Conservation (phyloP, 352 stramenopile species). For the Thraustochytrium striatum region DNA sequence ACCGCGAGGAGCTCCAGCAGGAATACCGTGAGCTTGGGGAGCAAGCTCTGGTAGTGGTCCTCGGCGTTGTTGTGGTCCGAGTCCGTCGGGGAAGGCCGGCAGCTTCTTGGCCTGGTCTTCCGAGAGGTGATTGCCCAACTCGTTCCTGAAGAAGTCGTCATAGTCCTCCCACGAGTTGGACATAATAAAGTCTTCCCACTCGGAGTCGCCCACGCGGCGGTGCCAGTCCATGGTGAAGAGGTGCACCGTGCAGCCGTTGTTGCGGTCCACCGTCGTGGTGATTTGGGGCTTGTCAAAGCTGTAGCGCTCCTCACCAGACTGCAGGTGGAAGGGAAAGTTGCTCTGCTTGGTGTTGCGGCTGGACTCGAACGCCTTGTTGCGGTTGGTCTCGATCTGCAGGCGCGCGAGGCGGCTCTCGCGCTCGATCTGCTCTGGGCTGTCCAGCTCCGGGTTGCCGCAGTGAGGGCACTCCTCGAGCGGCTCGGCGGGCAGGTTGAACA, state of each 20-base stretch:
- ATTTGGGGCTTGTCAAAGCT: slow-evolving; percentile 1
- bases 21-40: not conserved
- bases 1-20: not conserved
- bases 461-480: slow-evolving; percentile 13
- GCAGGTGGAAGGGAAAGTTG: slow-evolving; percentile 23
- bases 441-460: slow-evolving; percentile 12
- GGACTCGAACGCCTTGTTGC: not conserved
- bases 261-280: not conserved
- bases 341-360: not conserved
- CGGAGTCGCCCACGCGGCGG: not conserved
- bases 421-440: slow-evolving; percentile 9
- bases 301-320: too few relatives aligned
- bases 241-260: not conserved
- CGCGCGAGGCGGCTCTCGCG: not conserved
- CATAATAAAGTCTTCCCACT: slow-evolving; percentile 11
- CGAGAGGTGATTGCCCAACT: not conserved
- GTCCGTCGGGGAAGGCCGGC: not conserved
- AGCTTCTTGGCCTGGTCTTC: not conserved
- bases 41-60: not conserved
- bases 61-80: not conserved
- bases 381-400: not conserved
- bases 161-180: slow-evolving; percentile 16
- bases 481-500: slow-evolving; percentile 29
- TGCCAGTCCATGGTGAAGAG: slow-evolving; percentile 38
- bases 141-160: slow-evolving; percentile 10